A percentile compares a stretch with the other conserved stretches of the same genome.
Evolutionary conservation across 495 filamentous ascomycete genomes (phyloP).

Genomic region (Aspergillus nanangensis): DNA sequence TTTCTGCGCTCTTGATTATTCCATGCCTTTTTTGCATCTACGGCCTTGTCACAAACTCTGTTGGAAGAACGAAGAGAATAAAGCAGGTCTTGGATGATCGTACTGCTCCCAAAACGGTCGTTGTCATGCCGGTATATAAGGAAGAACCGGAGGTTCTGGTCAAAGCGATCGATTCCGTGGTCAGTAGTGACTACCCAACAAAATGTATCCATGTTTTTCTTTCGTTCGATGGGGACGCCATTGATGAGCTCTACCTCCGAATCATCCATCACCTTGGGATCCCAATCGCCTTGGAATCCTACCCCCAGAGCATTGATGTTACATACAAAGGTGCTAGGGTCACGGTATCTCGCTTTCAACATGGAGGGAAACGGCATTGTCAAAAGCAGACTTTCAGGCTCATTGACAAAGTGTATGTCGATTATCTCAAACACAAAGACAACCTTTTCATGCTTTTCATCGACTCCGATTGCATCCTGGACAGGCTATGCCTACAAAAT

Average conservation of each 20-base stretch:
- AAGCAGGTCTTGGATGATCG: constrained; percentile 80
- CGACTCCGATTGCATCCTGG: constrained; percentile 96
- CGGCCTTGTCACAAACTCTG: constrained; percentile 76
- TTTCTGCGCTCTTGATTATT: constrained; percentile 74
- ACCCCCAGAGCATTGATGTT: constrained; percentile 89
- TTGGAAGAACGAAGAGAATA: constrained; percentile 76
- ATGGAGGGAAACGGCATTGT: constrained; percentile 90
- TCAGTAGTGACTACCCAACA: constrained; percentile 91
- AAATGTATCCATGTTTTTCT: constrained; percentile 95
- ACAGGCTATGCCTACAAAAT: constrained; percentile 90
- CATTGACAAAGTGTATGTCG: constrained; percentile 87
- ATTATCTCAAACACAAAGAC: constrained; percentile 85
- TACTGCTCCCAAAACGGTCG: constrained; percentile 89
- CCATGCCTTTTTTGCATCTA: constrained; percentile 95
- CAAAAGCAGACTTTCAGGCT: constrained; percentile 94
- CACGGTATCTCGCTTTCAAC: constrained; percentile 88
- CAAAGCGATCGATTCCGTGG: constrained; percentile 86
- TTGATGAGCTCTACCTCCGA: constrained; percentile 85
- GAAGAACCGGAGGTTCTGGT: constrained; percentile 84
- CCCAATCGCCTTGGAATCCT: constrained; percentile 67
- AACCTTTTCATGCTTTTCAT: constrained; percentile 96
- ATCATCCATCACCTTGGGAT: constrained; percentile 87
- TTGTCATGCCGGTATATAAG: constrained; percentile 97
- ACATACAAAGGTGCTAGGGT: constrained; percentile 76
- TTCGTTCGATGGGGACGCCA: constrained; percentile 87